These are phyloP conservation scores for Kluyveromyces sp. DNA, from an alignment of 1,139 yeast species.

Conservation along the genomic window DNA sequence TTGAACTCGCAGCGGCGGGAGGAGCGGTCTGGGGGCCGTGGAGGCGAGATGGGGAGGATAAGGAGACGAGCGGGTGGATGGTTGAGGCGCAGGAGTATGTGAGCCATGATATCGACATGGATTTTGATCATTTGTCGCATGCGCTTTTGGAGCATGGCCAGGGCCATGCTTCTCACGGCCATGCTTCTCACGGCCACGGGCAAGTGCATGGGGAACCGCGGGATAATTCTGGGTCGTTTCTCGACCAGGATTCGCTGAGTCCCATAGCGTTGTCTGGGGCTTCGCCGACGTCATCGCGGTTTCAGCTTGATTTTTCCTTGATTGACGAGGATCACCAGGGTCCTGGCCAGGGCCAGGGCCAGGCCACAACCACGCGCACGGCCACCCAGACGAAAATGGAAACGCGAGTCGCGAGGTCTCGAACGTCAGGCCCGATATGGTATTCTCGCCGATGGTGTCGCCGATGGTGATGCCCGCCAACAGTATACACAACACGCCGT, in stretches of 20 bases:
- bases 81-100: neutral
- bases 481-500: conserved; percentile 14
- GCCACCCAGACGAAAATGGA: neutral
- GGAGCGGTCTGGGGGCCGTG: neutral
- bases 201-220: neutral
- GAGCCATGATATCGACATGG: conserved; percentile 7
- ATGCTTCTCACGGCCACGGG: too few relatives aligned
- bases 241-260: conserved; percentile 3
- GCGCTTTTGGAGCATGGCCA: conserved; percentile 6
- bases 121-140: conserved; percentile 13
- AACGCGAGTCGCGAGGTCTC: neutral
- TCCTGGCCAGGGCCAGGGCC: neutral
- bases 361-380: neutral
- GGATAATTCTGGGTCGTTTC: neutral
- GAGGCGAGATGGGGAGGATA: neutral
- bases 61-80: neutral
- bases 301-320: conserved; percentile 7
- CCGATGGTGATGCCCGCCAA: conserved; percentile 20
- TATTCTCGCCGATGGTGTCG: conserved; percentile 23
- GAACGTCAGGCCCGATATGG: conserved; percentile 13
- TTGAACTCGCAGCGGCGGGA: neutral
- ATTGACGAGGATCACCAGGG: conserved; percentile 1
- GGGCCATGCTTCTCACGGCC: too few relatives aligned
- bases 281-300: neutral
- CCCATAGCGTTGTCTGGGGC: neutral